A percentile compares a stretch with the other conserved stretches of the same genome.
Evolutionary conservation across 2,329 filamentous ascomycete species (phyloP).

Genomic region (Thelonectria blattea): DNA sequence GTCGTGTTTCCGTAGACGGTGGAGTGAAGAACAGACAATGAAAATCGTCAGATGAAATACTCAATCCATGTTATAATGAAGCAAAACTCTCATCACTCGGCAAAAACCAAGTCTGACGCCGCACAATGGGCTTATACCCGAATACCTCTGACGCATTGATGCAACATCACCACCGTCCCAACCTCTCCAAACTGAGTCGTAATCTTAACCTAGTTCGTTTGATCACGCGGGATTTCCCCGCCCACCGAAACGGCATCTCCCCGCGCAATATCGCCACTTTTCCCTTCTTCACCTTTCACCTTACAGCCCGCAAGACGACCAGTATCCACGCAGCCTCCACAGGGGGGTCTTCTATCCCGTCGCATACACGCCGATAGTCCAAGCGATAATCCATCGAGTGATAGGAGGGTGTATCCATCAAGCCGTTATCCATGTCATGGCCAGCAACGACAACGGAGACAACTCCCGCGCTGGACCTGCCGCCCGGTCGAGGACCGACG

Average conservation of each 20-base stretch:
- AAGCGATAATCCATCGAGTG: too few species aligned
- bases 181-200: neutral
- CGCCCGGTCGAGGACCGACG: slow-evolving; percentile 19
- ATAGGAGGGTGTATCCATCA: too few species aligned
- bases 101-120: too few species aligned
- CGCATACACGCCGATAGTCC: too few species aligned
- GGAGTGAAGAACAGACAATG: neutral
- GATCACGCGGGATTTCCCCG: slow-evolving; percentile 21
- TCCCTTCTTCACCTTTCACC: neutral
- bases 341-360: too few species aligned
- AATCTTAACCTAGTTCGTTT: too few species aligned
- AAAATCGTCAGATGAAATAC: too few species aligned
- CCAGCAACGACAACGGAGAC: neutral
- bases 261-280: slow-evolving; percentile 25
- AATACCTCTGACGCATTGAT: too few species aligned
- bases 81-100: too few species aligned
- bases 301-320: too few species aligned
- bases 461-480: slow-evolving; percentile 7
- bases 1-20: neutral
- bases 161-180: neutral
- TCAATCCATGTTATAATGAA: too few species aligned
- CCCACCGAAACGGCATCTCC: slow-evolving; percentile 24
- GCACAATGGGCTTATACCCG: too few species aligned
- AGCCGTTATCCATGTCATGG: slow-evolving; percentile 22
- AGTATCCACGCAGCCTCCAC: neutral